Percentiles rank a stretch among this genome's conserved stretches.
phyloP scores from a whole-genome alignment of 768 basidiomycete species.

The Trametes coccinea region DNA sequence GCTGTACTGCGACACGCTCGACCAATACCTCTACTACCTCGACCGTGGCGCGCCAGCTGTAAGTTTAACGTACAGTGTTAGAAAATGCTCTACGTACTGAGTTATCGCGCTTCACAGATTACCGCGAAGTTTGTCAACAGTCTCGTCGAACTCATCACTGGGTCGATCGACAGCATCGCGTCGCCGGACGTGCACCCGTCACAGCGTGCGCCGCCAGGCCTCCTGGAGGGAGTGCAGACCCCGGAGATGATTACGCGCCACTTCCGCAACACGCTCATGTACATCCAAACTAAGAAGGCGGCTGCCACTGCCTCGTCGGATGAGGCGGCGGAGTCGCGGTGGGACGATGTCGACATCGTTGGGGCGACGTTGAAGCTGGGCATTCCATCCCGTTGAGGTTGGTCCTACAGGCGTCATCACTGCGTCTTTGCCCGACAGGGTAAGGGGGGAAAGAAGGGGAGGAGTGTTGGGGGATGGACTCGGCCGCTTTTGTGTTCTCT shows the following conservation, averaged over 20 bases:
- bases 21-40: conserved; percentile 94
- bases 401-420: background rate
- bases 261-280: conserved; percentile 85
- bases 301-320: conserved; percentile 45
- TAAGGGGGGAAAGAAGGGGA: too few species aligned
- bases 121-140: conserved; percentile 97
- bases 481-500: too few species aligned
- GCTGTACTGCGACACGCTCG: conserved; percentile 93
- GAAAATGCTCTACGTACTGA: background rate
- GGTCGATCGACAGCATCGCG: conserved; percentile 89
- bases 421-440: too few species aligned
- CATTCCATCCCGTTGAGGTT: conserved; percentile 35
- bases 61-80: conserved; percentile 33
- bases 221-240: conserved; percentile 89
- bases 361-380: conserved; percentile 92
- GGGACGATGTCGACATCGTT: conserved; percentile 87
- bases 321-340: conserved; percentile 47
- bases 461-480: too few species aligned
- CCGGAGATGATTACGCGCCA: conserved; percentile 94
- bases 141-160: conserved; percentile 92
- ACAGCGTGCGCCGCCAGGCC: conserved; percentile 81
- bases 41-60: conserved; percentile 92
- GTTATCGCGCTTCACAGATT: conserved; percentile 48
- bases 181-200: conserved; percentile 88
- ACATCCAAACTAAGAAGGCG: conserved; percentile 79